A percentile compares a stretch with the other conserved stretches of the same genome.
Conservation (phyloP, 139 green algal genomes). For the Tetradesmus lagerheimii region DNA sequence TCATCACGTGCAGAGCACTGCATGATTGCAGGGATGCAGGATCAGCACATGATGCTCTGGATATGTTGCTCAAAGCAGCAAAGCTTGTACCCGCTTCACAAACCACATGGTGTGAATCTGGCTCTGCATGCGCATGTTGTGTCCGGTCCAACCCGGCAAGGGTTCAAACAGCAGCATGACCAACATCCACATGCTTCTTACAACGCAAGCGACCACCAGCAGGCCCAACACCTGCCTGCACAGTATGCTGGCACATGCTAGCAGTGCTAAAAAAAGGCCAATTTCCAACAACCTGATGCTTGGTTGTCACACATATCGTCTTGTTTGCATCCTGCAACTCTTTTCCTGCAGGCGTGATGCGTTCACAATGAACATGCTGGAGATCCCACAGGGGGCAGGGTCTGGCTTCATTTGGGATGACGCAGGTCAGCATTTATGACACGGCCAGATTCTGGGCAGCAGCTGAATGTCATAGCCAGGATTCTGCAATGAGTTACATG, state of each 20-base stretch:
- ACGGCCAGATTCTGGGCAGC: too few species aligned
- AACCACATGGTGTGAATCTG: too few species aligned
- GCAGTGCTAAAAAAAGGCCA: too few species aligned
- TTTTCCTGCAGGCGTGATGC: conserved; percentile 62
- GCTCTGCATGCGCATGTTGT: too few species aligned
- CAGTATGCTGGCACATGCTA: not conserved
- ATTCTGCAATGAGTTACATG: too few species aligned
- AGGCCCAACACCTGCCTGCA: not conserved
- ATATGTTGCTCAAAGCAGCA: not conserved
- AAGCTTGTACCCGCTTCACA: too few species aligned
- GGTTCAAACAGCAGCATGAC: not conserved
- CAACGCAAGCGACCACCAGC: not conserved
- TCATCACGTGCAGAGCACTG: not conserved
- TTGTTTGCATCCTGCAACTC: not conserved
- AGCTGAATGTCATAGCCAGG: too few species aligned
- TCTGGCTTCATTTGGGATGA: conserved; percentile 76
- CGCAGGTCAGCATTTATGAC: conserved; percentile 66
- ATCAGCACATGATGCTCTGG: not conserved
- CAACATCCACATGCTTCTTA: not conserved
- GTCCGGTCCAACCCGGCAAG: too few species aligned
- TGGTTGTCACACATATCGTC: too few species aligned
- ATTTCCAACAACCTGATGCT: too few species aligned
- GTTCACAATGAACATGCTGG: conserved; percentile 83
- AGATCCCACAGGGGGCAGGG: conserved; percentile 80
- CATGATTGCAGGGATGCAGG: not conserved